Base-by-base conservation (phyloP, 2,329 filamentous ascomycete species). In the Blastomyces gilchristii region DNA sequence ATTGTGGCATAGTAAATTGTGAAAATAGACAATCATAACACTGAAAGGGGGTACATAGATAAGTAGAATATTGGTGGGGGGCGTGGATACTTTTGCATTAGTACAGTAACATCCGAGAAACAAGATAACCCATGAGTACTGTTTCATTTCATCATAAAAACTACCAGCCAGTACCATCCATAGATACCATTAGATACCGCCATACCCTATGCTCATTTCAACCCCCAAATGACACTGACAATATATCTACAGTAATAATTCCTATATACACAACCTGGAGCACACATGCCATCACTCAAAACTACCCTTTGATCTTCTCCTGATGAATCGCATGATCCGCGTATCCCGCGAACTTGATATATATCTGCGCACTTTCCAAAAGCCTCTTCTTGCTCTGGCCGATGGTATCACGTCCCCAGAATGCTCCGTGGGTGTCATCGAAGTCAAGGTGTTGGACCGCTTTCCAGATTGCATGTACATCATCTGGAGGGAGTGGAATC, bases 321-420 rank as follows among this genome's bases (percentile, higher is more conserved):
- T 63, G 61, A 63, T 69, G 69, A 62, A 75, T 72, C 57, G 69
- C 68, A 68, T 75, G 73, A 56, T 71, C 70, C 22, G 62, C 59
- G 66, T 73, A 72, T 18, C 74, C 73, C 72, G 75, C 75, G 3
- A 70, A 77, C 67, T 71, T 77, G 2, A 87, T 78, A 70, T 91
- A 88, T 25, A 90, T 88, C 78, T 90, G 84, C 81, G 90, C 90
- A 71, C 89, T 92, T 64, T 90, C 84, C 70, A 91, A 69, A 34
- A 93, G 81, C 66, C 87, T 82, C 64, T 72, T 71, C 77, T 88
- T 91, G 62, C 90, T 78, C 66, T 80, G 76, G 5, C 69, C 75
- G 63, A 80, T 76, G 2, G 91, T 83, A 68, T 91, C 87, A 69
- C 81, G 80, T 0, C 83, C 84, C 2, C 79, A 68, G 66, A 92